Evolutionary conservation across 2,329 filamentous ascomycete species (phyloP), one percentile per base, ranked within the genome.

Genomic region (Exophiala sp.): DNA sequence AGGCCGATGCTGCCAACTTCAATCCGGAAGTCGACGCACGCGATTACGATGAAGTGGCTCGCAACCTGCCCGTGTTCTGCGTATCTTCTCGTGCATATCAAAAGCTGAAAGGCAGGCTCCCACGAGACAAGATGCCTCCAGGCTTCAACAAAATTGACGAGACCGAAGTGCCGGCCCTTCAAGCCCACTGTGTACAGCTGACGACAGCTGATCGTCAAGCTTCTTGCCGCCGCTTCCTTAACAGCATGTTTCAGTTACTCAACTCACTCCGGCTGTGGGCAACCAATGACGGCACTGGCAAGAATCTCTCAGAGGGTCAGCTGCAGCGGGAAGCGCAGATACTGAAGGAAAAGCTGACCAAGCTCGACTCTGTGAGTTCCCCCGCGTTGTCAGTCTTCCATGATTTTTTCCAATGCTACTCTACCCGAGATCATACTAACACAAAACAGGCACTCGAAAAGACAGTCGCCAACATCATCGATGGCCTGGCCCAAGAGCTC

Each of bases 71-170:
- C 0, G 83, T 87, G 1, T 88, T 86, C 62, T 87, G 83, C 57
- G 80, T 87, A 12, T 84, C 80, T 53, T 81, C 79, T 43, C 72
- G 79, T 41, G 83, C 78, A 0, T 87, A 85, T 50, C 83, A 87
- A 60, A 82, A 83, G 61, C 67, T 87, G n/a, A 71, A 73, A 36
- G 57, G 81, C 79, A 74, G 79, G 3, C 63, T 85, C 7, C 65
- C 71, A 48, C 78, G 79, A 40, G 83, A 87, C 49, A 68, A 71
- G 1, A 61, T 69, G 9, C 72, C 81, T 1, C 68, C 73, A 10
- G 82, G 83, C 0, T 87, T 85, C 63, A 65, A 67, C 1, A 66
- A 70, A 3, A 38, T 70, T 0, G 72, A 80, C 2, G 77, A 86
- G 54, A 87, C 84, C 0, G 82, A 80, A 62, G 74, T 86, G 2